Evolutionary conservation across 1,139 yeast species (phyloP).

Genomic region (Yarrowia galli): DNA sequence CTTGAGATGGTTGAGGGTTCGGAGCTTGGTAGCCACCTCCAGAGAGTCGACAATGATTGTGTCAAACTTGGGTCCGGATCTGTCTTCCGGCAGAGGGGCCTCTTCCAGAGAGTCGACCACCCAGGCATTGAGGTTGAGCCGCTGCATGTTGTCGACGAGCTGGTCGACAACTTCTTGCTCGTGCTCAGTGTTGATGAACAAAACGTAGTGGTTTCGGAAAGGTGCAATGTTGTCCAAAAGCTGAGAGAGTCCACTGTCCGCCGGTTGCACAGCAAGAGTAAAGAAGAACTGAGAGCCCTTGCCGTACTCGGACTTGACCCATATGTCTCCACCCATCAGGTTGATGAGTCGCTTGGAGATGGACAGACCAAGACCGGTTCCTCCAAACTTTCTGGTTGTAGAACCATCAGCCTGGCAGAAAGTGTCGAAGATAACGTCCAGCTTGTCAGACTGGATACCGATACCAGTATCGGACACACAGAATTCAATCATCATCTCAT

Average conservation of each 20-base stretch:
- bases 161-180: constrained; percentile 59
- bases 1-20: constrained; percentile 75
- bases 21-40: constrained; percentile 72
- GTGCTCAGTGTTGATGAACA: constrained; percentile 74
- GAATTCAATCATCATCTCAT: constrained; percentile 74
- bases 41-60: constrained; percentile 82
- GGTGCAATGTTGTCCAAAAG: constrained; percentile 76
- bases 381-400: constrained; percentile 89
- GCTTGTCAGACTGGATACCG: constrained; percentile 82
- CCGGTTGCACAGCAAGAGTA: constrained; percentile 79
- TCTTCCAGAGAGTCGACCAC: constrained; percentile 55
- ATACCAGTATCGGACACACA: constrained; percentile 91
- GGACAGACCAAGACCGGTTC: constrained; percentile 86
- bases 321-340: constrained; percentile 87
- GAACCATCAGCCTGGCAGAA: constrained; percentile 95
- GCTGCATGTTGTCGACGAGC: constrained; percentile 60
- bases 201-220: constrained; percentile 70
- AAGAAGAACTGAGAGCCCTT: constrained; percentile 82
- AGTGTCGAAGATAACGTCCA: constrained; percentile 83
- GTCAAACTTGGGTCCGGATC: constrained; percentile 65
- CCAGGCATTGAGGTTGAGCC: constrained; percentile 54
- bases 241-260: constrained; percentile 66
- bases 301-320: constrained; percentile 87
- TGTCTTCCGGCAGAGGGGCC: constrained; percentile 53
- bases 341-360: constrained; percentile 86